phyloP scores from a whole-genome alignment of 306 rosid genomes.

The Ormosia semicastrata region DNA sequence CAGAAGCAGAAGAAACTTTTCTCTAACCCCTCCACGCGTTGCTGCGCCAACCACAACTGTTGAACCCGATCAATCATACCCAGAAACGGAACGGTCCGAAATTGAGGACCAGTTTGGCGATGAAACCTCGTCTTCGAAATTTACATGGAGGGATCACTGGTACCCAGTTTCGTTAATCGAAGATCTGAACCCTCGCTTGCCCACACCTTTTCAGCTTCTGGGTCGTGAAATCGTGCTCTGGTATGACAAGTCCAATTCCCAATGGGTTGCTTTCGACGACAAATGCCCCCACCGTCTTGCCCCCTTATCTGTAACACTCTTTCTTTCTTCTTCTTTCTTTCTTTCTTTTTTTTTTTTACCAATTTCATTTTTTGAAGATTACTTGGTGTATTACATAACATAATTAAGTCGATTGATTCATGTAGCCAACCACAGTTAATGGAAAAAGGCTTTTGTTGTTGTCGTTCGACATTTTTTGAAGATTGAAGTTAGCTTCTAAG shows the following conservation, averaged over 20 bases:
- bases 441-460: too few relatives aligned
- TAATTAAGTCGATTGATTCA: too few relatives aligned
- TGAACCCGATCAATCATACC: constrained; percentile 34
- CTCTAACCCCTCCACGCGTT: constrained; percentile 47
- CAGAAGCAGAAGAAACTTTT: constrained; percentile 29
- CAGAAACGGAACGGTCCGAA: constrained; percentile 35
- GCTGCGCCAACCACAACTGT: constrained; percentile 66
- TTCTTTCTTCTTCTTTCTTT: background rate
- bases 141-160: constrained; percentile 98
- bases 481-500: background rate
- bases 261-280: constrained; percentile 93
- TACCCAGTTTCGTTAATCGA: constrained; percentile 92
- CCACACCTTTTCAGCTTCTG: constrained; percentile 93
- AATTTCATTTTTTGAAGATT: too few relatives aligned
- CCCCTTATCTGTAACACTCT: constrained; percentile 74
- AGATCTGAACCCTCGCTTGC: constrained; percentile 71
- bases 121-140: constrained; percentile 60
- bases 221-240: constrained; percentile 88
- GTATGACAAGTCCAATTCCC: constrained; percentile 59
- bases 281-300: constrained; percentile 98
- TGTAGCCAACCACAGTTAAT: too few relatives aligned
- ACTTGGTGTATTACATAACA: too few relatives aligned
- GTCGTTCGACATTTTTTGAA: background rate
- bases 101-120: constrained; percentile 43
- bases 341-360: background rate